Base-by-base conservation (phyloP, 2,329 filamentous ascomycete species). In the Paradendryphiella salina region DNA sequence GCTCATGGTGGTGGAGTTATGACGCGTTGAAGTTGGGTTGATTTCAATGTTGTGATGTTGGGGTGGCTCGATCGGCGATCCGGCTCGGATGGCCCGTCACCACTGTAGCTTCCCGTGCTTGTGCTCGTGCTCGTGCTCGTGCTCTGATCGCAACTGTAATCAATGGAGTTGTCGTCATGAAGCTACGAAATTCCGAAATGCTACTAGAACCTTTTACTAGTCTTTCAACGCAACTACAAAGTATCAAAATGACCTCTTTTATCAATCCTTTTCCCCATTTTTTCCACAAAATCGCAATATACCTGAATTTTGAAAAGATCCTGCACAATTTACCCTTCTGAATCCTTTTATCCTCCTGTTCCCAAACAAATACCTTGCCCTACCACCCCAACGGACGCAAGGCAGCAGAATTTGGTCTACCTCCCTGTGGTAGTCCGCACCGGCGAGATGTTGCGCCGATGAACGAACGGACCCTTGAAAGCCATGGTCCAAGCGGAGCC, bases 371-470 rank as follows among this genome's bases (percentile, higher is more conserved):
- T 10, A 6, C 2, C 23, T 26, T 10, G 7, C 8, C 23, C 23
- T 26, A 26, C 23, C 23, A 10, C 21, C 3, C 21, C 8, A 7
- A 23, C 8, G 21, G 21, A 23, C 5, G 6, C 21, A 23, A 23
- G 21, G 21, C 21, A 23, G 6, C 21, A 23, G 21, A 5, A 23
- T 23, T 7, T 23, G 5, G 31, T 13, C 9, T 31, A 31, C 28
- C 8, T 14, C 31, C 31, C n/a, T 46, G 23, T 32, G 17, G 13
- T n/a, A 33, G 13, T 33, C 31, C 11, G 33, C 50, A 52, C 36
- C 59, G 60, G 60, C 20, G 17, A 18, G 20, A 59, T 35, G 45
- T 59, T 60, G 48, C 26, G 41, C 60, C 60, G 59, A 49, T 59
- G 60, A 49, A 18, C 14, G 7, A n/a, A 39, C 21, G 14, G 14